A percentile compares a stretch with the other conserved stretches of the same genome.
phyloP scores from a whole-genome alignment of 2,329 filamentous ascomycete genomes.

The Stagonosporopsis vannaccii region DNA sequence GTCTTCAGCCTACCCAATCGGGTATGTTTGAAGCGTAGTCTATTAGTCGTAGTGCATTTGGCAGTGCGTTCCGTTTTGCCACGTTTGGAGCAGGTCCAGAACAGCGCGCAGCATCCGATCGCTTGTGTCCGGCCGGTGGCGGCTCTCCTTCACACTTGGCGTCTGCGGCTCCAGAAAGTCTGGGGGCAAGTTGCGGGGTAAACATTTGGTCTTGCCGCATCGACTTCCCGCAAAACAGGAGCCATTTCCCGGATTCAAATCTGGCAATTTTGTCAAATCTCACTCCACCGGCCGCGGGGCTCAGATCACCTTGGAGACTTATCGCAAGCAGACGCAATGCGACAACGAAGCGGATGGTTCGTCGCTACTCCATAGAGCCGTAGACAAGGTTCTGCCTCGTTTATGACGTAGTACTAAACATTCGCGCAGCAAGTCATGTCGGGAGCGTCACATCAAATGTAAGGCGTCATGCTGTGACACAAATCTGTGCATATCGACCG shows the following conservation, averaged over 20 bases:
- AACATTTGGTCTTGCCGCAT: not conserved
- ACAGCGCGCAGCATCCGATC: constrained; percentile 5
- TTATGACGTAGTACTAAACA: constrained; percentile 22
- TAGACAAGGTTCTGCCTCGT: not conserved
- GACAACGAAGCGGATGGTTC: constrained; percentile 42
- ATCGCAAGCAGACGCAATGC: constrained; percentile 21
- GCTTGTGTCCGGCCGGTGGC: not conserved
- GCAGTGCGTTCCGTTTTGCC: constrained; percentile 10
- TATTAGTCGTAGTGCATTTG: no score
- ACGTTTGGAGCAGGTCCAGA: not conserved
- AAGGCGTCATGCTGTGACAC: constrained; percentile 14
- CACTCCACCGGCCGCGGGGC: constrained; percentile 10
- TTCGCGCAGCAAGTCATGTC: constrained; percentile 36
- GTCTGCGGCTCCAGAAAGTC: constrained; percentile 8
- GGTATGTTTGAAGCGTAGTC: not conserved
- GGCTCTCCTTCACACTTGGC: not conserved
- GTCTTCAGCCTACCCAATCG: not conserved
- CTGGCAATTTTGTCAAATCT: constrained; percentile 20
- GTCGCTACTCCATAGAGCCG: constrained; percentile 9
- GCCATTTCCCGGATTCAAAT: constrained; percentile 24
- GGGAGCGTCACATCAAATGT: constrained; percentile 45
- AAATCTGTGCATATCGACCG: not conserved
- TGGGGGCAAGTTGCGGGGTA: constrained; percentile 17
- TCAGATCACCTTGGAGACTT: constrained; percentile 8
- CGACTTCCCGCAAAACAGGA: constrained; percentile 21